Evolutionary conservation across 352 stramenopile genomes (phyloP).

Genomic region (Thalassiosira mediterranea): DNA sequence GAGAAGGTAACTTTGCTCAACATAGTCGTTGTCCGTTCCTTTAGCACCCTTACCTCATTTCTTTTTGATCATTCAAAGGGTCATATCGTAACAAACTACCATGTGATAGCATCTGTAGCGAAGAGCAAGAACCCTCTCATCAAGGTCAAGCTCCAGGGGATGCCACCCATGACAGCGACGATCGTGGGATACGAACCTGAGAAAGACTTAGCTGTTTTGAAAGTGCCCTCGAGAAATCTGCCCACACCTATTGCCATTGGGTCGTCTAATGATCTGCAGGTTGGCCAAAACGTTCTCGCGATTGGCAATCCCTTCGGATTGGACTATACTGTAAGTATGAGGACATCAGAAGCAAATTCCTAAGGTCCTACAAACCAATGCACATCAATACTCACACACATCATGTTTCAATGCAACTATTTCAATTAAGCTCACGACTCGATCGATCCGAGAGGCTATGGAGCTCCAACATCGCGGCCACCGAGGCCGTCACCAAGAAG

Average conservation of each 20-base stretch:
- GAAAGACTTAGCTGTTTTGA: constrained; percentile 86
- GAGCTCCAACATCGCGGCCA: no score
- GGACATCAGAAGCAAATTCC: constrained; percentile 46
- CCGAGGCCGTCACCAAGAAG: no score
- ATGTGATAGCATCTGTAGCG: constrained; percentile 75
- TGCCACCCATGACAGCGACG: constrained; percentile 32
- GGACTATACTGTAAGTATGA: constrained; percentile 86
- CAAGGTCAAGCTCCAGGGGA: constrained; percentile 63
- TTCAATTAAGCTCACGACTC: constrained; percentile 18
- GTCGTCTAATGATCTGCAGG: constrained; percentile 64
- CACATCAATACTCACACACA: constrained; percentile 70
- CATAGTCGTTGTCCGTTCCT: no score
- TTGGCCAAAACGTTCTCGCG: constrained; percentile 83
- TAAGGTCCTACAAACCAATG: constrained; percentile 6
- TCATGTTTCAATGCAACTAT: no score
- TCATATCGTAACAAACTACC: constrained; percentile 87
- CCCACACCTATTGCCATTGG: constrained; percentile 80
- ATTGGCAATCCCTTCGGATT: constrained; percentile 89
- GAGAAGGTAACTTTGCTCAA: constrained; percentile 63
- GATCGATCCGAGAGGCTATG: no score
- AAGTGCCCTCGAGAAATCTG: constrained; percentile 70
- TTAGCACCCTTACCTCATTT: no score
- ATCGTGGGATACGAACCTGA: constrained; percentile 83
- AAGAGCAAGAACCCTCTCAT: constrained; percentile 59
- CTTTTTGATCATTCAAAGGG: no score